Base-by-base conservation (phyloP, 495 filamentous ascomycete genomes). In the Tuber aestivum region DNA sequence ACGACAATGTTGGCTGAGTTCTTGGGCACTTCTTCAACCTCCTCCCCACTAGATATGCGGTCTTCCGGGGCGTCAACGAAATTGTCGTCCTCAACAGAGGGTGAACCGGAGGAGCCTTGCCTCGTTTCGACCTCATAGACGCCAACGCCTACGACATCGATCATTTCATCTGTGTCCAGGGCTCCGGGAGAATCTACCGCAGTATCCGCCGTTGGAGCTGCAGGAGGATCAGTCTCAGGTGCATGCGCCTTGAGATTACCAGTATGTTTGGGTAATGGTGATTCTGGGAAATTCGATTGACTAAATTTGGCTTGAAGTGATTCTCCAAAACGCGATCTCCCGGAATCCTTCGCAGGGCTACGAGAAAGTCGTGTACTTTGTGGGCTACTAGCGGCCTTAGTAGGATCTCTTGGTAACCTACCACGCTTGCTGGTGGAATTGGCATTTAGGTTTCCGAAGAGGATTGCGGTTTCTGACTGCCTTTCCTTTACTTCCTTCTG, bases 401-500 rank as follows among this genome's bases (percentile, higher is more conserved):
- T 3, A 65, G 56, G 5, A 65, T 35, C 56, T 35, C 32, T 35
- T 32, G 56, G 27, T 35, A 65, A 65, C 56, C 27, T 65, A 18
- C 56, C 56, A 18, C 56, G 56, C 27, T 65, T 75, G 27, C 35
- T 40, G 14, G 45, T 3, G 27, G 50, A 74, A n/a, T 45, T 38
- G 27, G 42, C 48, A 16, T 23, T 69, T 27, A 96, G 86, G 35
- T 90, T 88, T 16, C 92, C 87, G 79, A 95, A 94, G 80, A 96
- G 86, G 14, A 86, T 87, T 23, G 89, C 87, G 74, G 91, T 90
- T 9, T 82, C 83, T 45, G 85, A 86, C 83, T 95, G 89, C 65
- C 89, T 84, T 81, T 91, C 89, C 48, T 87, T 88, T 18, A 92
- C 87, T 76, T 94, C 92, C 75, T 87, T 90, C 80, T 94, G 93